A percentile compares a stretch with the other conserved stretches of the same genome.
These are phyloP conservation scores for Tricholoma furcatifolium DNA, from an alignment of 768 basidiomycete genomes.

Conservation along the genomic window DNA sequence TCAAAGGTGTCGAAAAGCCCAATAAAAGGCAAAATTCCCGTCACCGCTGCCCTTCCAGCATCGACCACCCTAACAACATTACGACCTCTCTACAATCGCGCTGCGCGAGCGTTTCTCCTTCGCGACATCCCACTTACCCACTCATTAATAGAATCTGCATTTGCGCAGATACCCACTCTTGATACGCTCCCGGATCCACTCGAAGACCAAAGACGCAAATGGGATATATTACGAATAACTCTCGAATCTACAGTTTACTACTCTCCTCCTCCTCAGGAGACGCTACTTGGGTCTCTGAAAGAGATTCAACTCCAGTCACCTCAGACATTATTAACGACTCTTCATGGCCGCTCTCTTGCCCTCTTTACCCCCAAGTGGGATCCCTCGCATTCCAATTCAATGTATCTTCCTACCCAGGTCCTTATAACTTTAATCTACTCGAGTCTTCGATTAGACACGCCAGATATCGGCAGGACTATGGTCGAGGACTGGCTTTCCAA, in stretches of 20 bases:
- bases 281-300: conserved; percentile 52
- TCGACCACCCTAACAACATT: conserved; percentile 48
- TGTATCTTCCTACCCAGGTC: conserved; percentile 67
- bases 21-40: conserved; percentile 31
- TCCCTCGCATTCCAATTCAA: conserved; percentile 40
- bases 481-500: conserved; percentile 79
- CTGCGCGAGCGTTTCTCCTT: conserved; percentile 76
- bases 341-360: conserved; percentile 62
- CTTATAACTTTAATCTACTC: conserved; percentile 70
- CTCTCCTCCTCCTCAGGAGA: conserved; percentile 45
- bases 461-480: conserved; percentile 59
- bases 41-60: conserved; percentile 13
- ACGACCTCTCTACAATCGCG: conserved; percentile 72
- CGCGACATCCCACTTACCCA: conserved; percentile 68
- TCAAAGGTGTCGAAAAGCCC: conserved; percentile 30
- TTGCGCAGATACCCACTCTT: conserved; percentile 53
- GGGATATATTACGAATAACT: conserved; percentile 86
- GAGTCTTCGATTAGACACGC: conserved; percentile 63
- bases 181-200: conserved; percentile 35
- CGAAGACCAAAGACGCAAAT: conserved; percentile 65
- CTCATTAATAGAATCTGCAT: conserved; percentile 66
- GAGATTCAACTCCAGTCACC: conserved; percentile 56
- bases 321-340: conserved; percentile 50
- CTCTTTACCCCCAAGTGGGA: conserved; percentile 60
- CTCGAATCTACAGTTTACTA: conserved; percentile 74